These are phyloP conservation scores for Mycena sp. DNA, from an alignment of 1,284 basidiomycete genomes.

Conservation along the genomic window DNA sequence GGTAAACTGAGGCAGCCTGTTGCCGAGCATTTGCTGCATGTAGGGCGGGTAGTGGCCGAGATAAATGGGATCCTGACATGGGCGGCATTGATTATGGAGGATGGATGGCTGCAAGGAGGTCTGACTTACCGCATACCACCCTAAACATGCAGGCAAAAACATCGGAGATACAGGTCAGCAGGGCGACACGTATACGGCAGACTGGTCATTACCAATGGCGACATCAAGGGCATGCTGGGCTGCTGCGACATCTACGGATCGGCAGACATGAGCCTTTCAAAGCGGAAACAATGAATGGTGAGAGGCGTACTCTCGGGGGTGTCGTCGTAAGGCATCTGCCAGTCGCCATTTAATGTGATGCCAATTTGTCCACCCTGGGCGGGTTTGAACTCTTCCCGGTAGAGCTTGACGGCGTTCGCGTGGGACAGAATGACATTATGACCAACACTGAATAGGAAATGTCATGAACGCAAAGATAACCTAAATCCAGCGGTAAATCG, in stretches of 20 bases:
- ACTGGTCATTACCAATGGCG: conserved; percentile 60
- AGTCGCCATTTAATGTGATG: conserved; percentile 80
- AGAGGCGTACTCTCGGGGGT: conserved; percentile 64
- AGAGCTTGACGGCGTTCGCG: conserved; percentile 70
- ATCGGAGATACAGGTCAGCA: conserved; percentile 32
- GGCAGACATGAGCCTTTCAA: background rate
- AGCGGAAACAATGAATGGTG: background rate
- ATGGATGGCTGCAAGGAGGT: background rate
- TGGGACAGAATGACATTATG: conserved; percentile 78
- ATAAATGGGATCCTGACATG: conserved; percentile 71
- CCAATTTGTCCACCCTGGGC: conserved; percentile 71
- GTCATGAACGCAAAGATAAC: conserved; percentile 12
- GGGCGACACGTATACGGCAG: conserved; percentile 12
- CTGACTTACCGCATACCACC: conserved; percentile 67
- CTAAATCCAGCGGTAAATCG: conserved; percentile 4
- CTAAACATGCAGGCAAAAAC: conserved; percentile 44
- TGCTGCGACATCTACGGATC: conserved; percentile 63
- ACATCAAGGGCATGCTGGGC: conserved; percentile 73
- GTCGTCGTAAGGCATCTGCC: conserved; percentile 75
- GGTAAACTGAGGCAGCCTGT: conserved; percentile 74
- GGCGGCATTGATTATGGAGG: conserved; percentile 21
- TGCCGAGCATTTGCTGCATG: conserved; percentile 68
- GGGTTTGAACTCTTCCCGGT: conserved; percentile 67
- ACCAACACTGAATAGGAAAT: conserved; percentile 57
- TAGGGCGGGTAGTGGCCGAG: conserved; percentile 76